These are phyloP conservation scores for Tirmania nivea DNA, from an alignment of 495 filamentous ascomycete species.

Conservation along the genomic window DNA sequence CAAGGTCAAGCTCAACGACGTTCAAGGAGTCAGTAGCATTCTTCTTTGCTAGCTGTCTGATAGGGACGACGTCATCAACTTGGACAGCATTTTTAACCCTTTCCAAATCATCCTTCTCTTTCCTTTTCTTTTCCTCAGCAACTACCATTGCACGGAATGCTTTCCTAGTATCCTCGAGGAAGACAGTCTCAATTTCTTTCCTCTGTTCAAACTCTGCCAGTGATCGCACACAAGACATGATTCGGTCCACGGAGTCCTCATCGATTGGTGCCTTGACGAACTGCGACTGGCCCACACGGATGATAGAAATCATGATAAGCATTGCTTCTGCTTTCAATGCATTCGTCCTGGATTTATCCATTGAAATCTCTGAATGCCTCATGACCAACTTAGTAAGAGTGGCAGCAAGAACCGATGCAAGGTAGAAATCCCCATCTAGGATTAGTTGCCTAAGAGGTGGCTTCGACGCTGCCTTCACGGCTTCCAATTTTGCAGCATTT, in stretches of 20 bases:
- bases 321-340: slow-evolving; percentile 91
- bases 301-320: slow-evolving; percentile 98
- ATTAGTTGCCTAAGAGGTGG: slow-evolving; percentile 89
- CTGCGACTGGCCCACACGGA: slow-evolving; percentile 89
- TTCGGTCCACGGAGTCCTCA: slow-evolving; percentile 89
- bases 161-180: slow-evolving; percentile 86
- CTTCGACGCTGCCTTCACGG: slow-evolving; percentile 91
- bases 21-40: slow-evolving; percentile 63
- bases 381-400: slow-evolving; percentile 96
- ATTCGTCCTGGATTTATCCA: slow-evolving; percentile 71
- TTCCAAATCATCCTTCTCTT: slow-evolving; percentile 70
- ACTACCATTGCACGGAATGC: slow-evolving; percentile 98
- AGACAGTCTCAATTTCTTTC: slow-evolving; percentile 76
- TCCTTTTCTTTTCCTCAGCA: slow-evolving; percentile 90
- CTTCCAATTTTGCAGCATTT: slow-evolving; percentile 75
- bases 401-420: slow-evolving; percentile 82
- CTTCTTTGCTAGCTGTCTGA: slow-evolving; percentile 87
- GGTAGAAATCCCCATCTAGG: slow-evolving; percentile 89
- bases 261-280: slow-evolving; percentile 96
- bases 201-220: slow-evolving; percentile 74
- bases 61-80: slow-evolving; percentile 81
- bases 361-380: slow-evolving; percentile 86
- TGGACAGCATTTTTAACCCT: slow-evolving; percentile 88
- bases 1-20: slow-evolving; percentile 72
- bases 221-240: slow-evolving; percentile 89